A percentile compares a stretch with the other conserved stretches of the same genome.
Evolutionary conservation across 768 basidiomycete genomes (phyloP).

Genomic region (Psilocybe azurescens): DNA sequence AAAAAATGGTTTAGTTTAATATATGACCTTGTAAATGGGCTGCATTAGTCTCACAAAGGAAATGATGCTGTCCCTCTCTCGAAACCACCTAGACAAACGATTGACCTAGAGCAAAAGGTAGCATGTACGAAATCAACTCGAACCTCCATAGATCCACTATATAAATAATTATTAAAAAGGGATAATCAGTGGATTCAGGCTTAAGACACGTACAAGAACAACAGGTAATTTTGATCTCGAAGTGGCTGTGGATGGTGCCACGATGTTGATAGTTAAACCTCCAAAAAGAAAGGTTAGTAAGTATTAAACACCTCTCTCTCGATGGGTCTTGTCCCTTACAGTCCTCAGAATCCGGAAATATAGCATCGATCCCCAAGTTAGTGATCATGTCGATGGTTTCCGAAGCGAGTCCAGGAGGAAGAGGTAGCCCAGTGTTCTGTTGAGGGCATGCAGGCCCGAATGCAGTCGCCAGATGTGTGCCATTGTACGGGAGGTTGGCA

Average conservation of each 20-base stretch:
- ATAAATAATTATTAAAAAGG: no score
- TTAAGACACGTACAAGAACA: slow-evolving; percentile 47
- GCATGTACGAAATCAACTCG: neutral
- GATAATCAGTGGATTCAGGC: neutral
- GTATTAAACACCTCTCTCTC: neutral
- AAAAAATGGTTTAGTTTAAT: neutral
- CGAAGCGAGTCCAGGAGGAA: slow-evolving; percentile 37
- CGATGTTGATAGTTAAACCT: slow-evolving; percentile 37
- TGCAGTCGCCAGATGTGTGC: slow-evolving; percentile 39
- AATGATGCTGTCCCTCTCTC: slow-evolving; percentile 32
- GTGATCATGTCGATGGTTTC: slow-evolving; percentile 40
- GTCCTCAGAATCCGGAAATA: slow-evolving; percentile 47
- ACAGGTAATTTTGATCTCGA: slow-evolving; percentile 55
- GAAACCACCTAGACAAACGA: slow-evolving; percentile 17
- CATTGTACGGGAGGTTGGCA: slow-evolving; percentile 41
- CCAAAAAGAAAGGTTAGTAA: slow-evolving; percentile 47
- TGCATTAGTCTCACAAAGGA: slow-evolving; percentile 31
- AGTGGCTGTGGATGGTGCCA: slow-evolving; percentile 47
- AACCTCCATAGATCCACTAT: slow-evolving; percentile 60
- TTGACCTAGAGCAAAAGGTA: slow-evolving; percentile 16
- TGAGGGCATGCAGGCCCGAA: slow-evolving; percentile 56
- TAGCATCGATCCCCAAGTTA: slow-evolving; percentile 32
- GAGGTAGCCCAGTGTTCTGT: slow-evolving; percentile 41
- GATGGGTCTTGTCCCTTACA: slow-evolving; percentile 33
- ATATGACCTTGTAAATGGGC: neutral